These are phyloP conservation scores for Plasmopara halstedii DNA, from an alignment of 352 stramenopile species.

Conservation along the genomic window DNA sequence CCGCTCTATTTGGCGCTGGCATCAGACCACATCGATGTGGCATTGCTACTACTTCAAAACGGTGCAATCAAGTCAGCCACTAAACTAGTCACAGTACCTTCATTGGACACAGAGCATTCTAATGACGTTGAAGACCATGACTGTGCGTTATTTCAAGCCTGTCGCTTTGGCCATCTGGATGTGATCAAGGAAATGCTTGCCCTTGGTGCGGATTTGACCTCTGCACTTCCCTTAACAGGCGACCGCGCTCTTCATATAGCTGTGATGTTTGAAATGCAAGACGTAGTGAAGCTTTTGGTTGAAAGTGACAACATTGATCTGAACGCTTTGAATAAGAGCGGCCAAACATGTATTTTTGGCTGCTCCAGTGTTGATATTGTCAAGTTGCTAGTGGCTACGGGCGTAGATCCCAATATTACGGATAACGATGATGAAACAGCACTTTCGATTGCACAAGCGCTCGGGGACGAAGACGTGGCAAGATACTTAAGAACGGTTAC, in stretches of 20 bases:
- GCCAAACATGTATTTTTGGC: conserved; percentile 76
- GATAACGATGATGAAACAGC: conserved; percentile 68
- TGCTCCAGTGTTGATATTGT: conserved; percentile 70
- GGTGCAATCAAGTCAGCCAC: conserved; percentile 60
- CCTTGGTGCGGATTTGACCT: conserved; percentile 62
- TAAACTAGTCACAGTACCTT: conserved; percentile 44
- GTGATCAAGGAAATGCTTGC: conserved; percentile 77
- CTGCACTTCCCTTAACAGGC: conserved; percentile 44
- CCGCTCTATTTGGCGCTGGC: conserved; percentile 67
- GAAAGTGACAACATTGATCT: conserved; percentile 42
- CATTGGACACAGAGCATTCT: conserved; percentile 23
- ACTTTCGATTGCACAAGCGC: conserved; percentile 55
- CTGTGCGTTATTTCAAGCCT: conserved; percentile 72
- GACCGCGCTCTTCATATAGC: conserved; percentile 73
- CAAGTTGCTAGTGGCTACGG: conserved; percentile 49
- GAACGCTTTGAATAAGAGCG: conserved; percentile 59
- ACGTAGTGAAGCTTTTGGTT: conserved; percentile 67
- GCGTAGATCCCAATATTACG: conserved; percentile 52
- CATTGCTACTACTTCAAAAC: conserved; percentile 63
- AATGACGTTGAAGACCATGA: conserved; percentile 52
- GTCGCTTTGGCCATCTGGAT: conserved; percentile 51
- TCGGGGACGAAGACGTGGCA: conserved; percentile 71
- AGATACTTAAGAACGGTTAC: conserved; percentile 43
- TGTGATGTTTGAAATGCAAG: conserved; percentile 79
- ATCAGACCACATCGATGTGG: conserved; percentile 64